phyloP scores from a whole-genome alignment of 2,329 filamentous ascomycete genomes.

The Sporothrix pseudoabietina region DNA sequence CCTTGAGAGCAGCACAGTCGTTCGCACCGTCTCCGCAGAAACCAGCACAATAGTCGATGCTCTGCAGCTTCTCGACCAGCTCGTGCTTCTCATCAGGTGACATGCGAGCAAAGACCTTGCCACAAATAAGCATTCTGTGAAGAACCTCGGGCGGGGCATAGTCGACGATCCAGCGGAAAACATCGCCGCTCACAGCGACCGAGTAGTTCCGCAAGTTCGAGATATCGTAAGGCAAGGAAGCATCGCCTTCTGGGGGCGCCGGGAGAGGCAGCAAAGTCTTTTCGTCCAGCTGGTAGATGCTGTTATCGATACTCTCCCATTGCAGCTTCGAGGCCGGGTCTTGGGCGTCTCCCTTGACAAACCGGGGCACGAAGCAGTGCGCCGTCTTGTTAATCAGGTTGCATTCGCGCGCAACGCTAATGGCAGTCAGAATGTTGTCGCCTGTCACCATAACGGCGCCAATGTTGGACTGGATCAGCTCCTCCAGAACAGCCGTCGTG shows the following conservation, averaged over 20 bases:
- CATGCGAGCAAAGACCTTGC: slow-evolving; percentile 97
- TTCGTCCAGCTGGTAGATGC: slow-evolving; percentile 73
- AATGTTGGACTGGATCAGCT: slow-evolving; percentile 81
- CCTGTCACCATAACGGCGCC: slow-evolving; percentile 95
- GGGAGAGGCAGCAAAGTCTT: slow-evolving; percentile 63
- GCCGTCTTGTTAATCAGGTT: slow-evolving; percentile 76
- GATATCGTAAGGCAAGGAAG: slow-evolving; percentile 83
- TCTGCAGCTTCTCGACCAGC: slow-evolving; percentile 93
- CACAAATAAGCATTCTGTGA: slow-evolving; percentile 79
- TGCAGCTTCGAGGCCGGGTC: slow-evolving; percentile 72
- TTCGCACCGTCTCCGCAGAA: slow-evolving; percentile 98
- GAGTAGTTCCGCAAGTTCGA: slow-evolving; percentile 82
- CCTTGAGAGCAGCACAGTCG: slow-evolving; percentile 94
- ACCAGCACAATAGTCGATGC: slow-evolving; percentile 90
- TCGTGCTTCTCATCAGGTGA: slow-evolving; percentile 99
- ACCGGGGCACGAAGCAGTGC: slow-evolving; percentile 91
- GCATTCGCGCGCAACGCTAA: slow-evolving; percentile 92
- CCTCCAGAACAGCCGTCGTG: slow-evolving; percentile 77
- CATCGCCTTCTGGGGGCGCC: slow-evolving; percentile 70
- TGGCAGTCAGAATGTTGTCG: slow-evolving; percentile 95
- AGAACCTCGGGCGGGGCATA: slow-evolving; percentile 81
- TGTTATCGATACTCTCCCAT: slow-evolving; percentile 97
- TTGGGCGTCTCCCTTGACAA: slow-evolving; percentile 73
- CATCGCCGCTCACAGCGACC: slow-evolving; percentile 85
- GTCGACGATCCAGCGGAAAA: slow-evolving; percentile 95